Percentiles rank a stretch among this genome's conserved stretches.
These are phyloP conservation scores for Tolypocladium inflatum DNA, from an alignment of 2,329 filamentous ascomycete species.

Conservation along the genomic window DNA sequence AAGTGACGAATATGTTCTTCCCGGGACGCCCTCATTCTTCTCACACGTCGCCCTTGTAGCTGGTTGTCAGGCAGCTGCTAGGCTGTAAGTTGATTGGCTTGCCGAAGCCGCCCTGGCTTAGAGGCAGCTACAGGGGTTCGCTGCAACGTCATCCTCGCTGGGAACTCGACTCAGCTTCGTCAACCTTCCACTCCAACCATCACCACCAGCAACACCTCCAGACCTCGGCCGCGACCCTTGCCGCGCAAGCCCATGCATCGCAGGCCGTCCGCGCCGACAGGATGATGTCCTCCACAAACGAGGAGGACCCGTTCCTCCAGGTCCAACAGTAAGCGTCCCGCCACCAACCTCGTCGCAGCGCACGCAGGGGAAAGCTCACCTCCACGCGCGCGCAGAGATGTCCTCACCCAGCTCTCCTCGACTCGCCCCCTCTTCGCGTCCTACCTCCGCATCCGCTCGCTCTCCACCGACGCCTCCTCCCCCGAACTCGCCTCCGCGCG, in stretches of 20 bases:
- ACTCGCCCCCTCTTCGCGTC: slow-evolving; percentile 85
- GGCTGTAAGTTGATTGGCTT: neutral
- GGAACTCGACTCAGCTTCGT: neutral
- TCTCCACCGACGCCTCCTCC: slow-evolving; percentile 59
- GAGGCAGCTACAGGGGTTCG: neutral
- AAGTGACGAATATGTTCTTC: too few relatives aligned
- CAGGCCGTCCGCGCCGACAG: slow-evolving; percentile 14
- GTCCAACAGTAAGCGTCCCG: slow-evolving; percentile 50
- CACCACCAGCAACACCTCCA: neutral
- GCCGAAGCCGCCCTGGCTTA: too few relatives aligned
- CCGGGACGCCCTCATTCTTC: neutral
- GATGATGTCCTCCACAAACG: slow-evolving; percentile 61
- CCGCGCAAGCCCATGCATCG: slow-evolving; percentile 11
- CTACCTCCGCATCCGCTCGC: slow-evolving; percentile 89
- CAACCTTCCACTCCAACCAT: neutral
- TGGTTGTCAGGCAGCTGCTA: neutral
- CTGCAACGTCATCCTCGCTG: neutral
- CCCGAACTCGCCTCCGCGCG: slow-evolving; percentile 79
- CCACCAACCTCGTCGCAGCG: neutral
- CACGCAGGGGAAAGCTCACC: neutral
- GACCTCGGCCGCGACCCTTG: neutral
- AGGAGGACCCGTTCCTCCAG: slow-evolving; percentile 63
- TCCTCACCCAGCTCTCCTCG: slow-evolving; percentile 70
- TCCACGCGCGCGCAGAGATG: slow-evolving; percentile 52
- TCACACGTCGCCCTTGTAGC: neutral